Percentiles rank a stretch among this genome's conserved stretches.
Evolutionary conservation across 805 yeast species (phyloP).

Genomic region (Dipodascopsis uninucleata): DNA sequence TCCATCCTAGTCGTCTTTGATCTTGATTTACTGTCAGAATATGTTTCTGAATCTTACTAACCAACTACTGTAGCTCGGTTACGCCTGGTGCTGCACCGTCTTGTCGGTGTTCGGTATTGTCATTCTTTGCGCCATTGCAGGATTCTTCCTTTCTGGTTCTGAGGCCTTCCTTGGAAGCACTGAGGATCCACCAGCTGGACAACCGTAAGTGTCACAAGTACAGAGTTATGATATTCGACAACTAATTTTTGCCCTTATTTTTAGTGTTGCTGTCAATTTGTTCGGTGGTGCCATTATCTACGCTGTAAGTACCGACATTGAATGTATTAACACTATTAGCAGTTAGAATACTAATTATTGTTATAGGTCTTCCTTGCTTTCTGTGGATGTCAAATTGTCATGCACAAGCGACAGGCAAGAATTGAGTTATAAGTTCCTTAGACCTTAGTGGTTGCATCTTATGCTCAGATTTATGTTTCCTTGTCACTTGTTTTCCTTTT

Average conservation of each 20-base stretch:
- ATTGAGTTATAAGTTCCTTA: constrained; percentile 27
- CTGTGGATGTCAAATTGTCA: constrained; percentile 80
- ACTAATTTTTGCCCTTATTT: neutral
- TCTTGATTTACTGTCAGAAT: too few species aligned
- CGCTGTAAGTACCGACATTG: constrained; percentile 33
- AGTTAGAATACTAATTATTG: too few species aligned
- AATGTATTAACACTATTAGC: too few species aligned
- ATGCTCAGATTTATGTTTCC: neutral
- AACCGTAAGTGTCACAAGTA: constrained; percentile 60
- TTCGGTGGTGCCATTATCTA: constrained; percentile 87
- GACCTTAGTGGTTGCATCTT: constrained; percentile 1
- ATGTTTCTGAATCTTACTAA: too few species aligned
- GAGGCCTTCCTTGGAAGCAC: constrained; percentile 92
- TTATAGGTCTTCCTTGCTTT: constrained; percentile 62
- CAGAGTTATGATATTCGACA: neutral
- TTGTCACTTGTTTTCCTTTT: neutral
- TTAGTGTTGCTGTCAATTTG: constrained; percentile 79
- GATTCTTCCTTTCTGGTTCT: constrained; percentile 71
- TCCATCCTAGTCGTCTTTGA: too few species aligned
- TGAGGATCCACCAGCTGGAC: constrained; percentile 88
- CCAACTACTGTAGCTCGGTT: constrained; percentile 27
- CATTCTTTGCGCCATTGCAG: constrained; percentile 79
- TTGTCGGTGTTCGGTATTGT: constrained; percentile 89
- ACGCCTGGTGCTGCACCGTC: constrained; percentile 92
- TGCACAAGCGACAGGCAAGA: constrained; percentile 28